Base-by-base conservation (phyloP, 768 basidiomycete genomes). In the Dentipellis fragilis region DNA sequence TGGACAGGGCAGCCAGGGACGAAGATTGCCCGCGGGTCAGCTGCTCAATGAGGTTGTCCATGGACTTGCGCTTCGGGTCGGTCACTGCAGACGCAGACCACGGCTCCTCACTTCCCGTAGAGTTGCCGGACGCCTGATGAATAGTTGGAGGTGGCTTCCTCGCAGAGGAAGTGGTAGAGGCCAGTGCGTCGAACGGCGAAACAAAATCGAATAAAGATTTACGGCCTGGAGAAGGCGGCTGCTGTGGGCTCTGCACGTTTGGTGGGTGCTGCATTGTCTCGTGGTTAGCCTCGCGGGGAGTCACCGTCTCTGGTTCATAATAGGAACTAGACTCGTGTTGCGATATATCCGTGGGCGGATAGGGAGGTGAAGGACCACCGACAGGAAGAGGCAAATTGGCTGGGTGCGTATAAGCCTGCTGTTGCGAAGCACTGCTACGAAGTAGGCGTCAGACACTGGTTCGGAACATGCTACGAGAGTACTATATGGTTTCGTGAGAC, bases 191-290 rank as follows among this genome's bases (percentile, higher is more conserved):
- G 62, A 92, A 91, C 2, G 90, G 84, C 50, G 88, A 89, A 51
- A 85, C 77, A 58, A 88, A 92, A 39, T 91, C 88, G 62, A 93
- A 93, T 79, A 90, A 81, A 50, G 87, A 86, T 68, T 86, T 84
- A 63, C 83, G 85, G 21, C 84, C 79, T 42, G 85, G 84, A 34
- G 87, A 80, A 0, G 85, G 81, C 3, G 79, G 72, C 56, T 74
- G 79, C 29, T 29, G 29, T 29, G 29, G 29, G 29, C 29, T 29
- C 29, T 29, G 29, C 3, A 29, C 29, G 29, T 6, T 29, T 29
- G 38, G 51, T 22, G 56, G 39, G 22, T 55, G 51, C 39, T 63
- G 65, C 34, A 58, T 50, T 40, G 37, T 36, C 22, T 64, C 55
- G 52, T 59, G 48, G 36, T 59, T 22, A 1, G 45, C 45, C n/a